Evolutionary conservation across 2,329 filamentous ascomycete genomes (phyloP), one percentile per base, ranked within the genome.

Genomic region (Trichophyton rubrum): DNA sequence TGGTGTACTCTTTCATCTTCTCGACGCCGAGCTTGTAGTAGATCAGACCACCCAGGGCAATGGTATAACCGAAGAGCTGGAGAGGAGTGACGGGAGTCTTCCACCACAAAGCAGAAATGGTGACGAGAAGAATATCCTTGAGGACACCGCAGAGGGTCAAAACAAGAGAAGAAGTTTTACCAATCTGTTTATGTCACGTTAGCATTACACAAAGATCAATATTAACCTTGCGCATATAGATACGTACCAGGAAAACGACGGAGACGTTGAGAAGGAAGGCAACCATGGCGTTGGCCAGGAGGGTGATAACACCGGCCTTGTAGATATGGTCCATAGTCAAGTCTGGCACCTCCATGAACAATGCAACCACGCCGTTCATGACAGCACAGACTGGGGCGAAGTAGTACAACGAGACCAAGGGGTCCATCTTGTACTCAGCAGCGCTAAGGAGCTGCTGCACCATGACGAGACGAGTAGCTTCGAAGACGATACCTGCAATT

Each of bases 391-490:
- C 85, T 3, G 89, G 89, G 0, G 89, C 90, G 70, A 89, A 95
- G 79, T 95, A 95, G 80, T 95, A 95, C 22, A 95, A 81, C 35
- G 88, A 89, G 63, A 93, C 89, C 40, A 95, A 81, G 40, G 89
- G 89, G 69, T 93, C 88, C 89, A 95, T 93, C 78, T 89, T 89
- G 77, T 88, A 86, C 70, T 90, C 88, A 58, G 87, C 81, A 38
- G 81, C 85, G 70, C 85, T 88, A 58, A 95, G 82, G 67, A 95
- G 80, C 62, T 87, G 84, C 76, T 95, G 87, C 61, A 93, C 88
- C 87, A 95, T 89, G 75, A 90, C 86, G 64, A 93, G 78, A 62
- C 89, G 85, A 63, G 88, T 80, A 51, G 89, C 88, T 77, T 95
- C 89, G 69, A 91, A 92, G 58, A 86, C 72, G 66, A 91, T 88